Evolutionary conservation across 163 green algal species (phyloP), one percentile per base, ranked within the genome.

Genomic region (Prototheca stagnorum): DNA sequence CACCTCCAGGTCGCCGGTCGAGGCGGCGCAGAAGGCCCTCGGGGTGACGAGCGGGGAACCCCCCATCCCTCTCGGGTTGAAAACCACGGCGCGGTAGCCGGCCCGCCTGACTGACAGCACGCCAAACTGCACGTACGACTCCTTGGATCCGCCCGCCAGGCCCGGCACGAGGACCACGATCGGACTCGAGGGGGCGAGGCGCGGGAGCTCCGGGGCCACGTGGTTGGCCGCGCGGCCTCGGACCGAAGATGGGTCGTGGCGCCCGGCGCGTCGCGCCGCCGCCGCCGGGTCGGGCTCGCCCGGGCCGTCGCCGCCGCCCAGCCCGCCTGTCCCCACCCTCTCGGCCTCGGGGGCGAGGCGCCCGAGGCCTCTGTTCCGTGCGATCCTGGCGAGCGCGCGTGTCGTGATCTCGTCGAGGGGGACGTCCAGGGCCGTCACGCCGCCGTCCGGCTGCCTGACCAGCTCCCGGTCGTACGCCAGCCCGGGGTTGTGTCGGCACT

Each of bases 161-260:
- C 88, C 88, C 16, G 82, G 77, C 15, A 95, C 67, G 20, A 95
- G 56, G 27, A 95, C 76, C 27, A 94, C 44, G n/a, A 94, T 65
- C 8, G 86, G 86, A 1, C 84, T 82, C 41, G 84, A 65, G 16
- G 57, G 40, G 7, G 75, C 64, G 29, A 86, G 58, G 8, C 39
- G 39, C n/a, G 27, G 8, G 31, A 37, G 31, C 31, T 9, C 9
- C 11, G 31, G 31, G 31, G 31, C 31, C n/a, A n/a, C n/a, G n/a
- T n/a, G n/a, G n/a, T n/a, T n/a, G n/a, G n/a, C n/a, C n/a, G n/a
- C n/a, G n/a, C n/a, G n/a, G n/a, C n/a, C n/a, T n/a, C n/a, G n/a
- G n/a, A n/a, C n/a, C n/a, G n/a, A n/a, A n/a, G n/a, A n/a, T n/a
- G n/a, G n/a, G n/a, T n/a, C n/a, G n/a, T n/a, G n/a, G n/a, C n/a